phyloP scores from a whole-genome alignment of 1,284 basidiomycete species.

The Ceratobasidium theobromae region DNA sequence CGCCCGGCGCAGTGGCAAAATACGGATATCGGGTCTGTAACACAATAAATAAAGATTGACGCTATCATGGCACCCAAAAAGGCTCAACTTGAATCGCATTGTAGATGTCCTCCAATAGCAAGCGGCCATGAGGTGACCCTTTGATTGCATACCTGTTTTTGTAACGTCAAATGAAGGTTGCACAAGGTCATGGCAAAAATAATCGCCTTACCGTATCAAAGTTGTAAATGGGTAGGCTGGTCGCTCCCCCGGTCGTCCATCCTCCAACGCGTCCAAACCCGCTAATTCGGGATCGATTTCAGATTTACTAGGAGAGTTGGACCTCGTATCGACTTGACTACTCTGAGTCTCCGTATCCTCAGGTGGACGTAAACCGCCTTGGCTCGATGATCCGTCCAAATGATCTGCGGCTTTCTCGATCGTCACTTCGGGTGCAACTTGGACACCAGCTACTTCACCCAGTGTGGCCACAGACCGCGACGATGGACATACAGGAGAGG shows the following conservation, averaged over 20 bases:
- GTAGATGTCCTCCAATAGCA: constrained; percentile 81
- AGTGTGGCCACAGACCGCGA: background rate
- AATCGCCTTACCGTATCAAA: constrained; percentile 66
- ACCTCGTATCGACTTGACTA: background rate
- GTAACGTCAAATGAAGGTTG: background rate
- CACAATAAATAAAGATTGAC: background rate
- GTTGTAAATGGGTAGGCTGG: constrained; percentile 81
- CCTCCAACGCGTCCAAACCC: constrained; percentile 30
- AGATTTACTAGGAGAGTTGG: background rate
- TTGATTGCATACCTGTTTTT: constrained; percentile 74
- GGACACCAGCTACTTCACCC: background rate
- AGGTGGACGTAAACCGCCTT: background rate
- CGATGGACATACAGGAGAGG: background rate
- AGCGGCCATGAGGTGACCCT: constrained; percentile 78
- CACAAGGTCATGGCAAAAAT: background rate
- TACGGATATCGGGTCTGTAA: constrained; percentile 60
- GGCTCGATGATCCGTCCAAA: background rate
- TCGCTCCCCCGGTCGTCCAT: constrained; percentile 33
- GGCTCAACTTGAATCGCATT: constrained; percentile 63
- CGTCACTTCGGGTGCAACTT: background rate
- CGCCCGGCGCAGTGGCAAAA: constrained; percentile 75
- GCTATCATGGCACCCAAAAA: background rate
- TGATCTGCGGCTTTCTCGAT: background rate
- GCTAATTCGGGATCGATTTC: constrained; percentile 14
- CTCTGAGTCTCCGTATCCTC: background rate